These are phyloP conservation scores for Ophiosphaerella narmari DNA, from an alignment of 2,329 filamentous ascomycete species.

Conservation along the genomic window DNA sequence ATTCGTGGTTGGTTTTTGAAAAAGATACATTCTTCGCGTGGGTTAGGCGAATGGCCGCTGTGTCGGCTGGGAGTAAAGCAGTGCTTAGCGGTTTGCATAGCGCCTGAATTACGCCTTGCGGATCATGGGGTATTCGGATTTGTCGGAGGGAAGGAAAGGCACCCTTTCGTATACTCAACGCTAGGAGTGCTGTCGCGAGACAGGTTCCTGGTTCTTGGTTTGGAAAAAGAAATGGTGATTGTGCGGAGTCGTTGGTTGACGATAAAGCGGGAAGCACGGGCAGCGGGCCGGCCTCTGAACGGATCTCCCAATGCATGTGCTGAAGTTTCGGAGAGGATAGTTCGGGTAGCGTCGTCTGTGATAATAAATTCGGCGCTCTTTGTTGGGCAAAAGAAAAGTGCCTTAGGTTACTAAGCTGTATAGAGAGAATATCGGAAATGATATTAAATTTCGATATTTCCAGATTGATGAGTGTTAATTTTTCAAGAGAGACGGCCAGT, in stretches of 20 bases:
- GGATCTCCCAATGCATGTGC: conserved; percentile 65
- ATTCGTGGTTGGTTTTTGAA: conserved; percentile 5
- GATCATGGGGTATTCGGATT: conserved; percentile 70
- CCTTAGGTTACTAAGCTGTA: conserved; percentile 49
- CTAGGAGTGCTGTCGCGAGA: conserved; percentile 65
- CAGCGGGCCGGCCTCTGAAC: conserved; percentile 30
- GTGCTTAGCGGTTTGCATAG: conserved; percentile 68
- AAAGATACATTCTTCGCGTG: background rate
- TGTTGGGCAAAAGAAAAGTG: conserved; percentile 60
- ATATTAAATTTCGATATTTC: conserved; percentile 58
- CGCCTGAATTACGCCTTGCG: conserved; percentile 69
- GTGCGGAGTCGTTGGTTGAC: background rate
- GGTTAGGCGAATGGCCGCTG: conserved; percentile 7
- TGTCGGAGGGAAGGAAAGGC: conserved; percentile 66
- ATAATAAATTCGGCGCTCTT: conserved; percentile 52
- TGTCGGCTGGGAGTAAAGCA: conserved; percentile 53
- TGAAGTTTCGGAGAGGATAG: conserved; percentile 56
- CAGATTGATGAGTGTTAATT: conserved; percentile 58
- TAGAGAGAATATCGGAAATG: conserved; percentile 57
- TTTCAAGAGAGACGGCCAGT: conserved; percentile 51
- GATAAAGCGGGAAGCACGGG: conserved; percentile 13
- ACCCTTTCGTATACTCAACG: conserved; percentile 63
- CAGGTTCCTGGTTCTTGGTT: conserved; percentile 52
- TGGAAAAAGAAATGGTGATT: conserved; percentile 19
- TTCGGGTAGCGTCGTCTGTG: conserved; percentile 48